Evolutionary conservation across 768 basidiomycete genomes (phyloP).

Genomic region (Lanmaoa rubissima): DNA sequence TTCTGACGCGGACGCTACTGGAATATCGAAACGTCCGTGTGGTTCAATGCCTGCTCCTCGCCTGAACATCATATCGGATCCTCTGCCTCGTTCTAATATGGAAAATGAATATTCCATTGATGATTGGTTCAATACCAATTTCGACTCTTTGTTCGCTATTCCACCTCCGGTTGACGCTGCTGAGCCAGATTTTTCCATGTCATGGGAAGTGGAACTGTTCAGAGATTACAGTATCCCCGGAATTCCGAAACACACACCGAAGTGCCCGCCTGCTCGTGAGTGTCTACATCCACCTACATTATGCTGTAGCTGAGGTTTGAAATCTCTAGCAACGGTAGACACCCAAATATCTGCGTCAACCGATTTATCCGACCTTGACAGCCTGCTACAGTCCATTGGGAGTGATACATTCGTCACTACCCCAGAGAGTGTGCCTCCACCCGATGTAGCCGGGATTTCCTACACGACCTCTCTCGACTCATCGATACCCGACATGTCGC

Average conservation of each 20-base stretch:
- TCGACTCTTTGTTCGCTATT: conserved; percentile 25
- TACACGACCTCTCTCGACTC: neutral
- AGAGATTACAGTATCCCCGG: conserved; percentile 23
- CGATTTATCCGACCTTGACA: conserved; percentile 6
- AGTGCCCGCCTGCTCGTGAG: conserved; percentile 2
- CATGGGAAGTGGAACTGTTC: conserved; percentile 37
- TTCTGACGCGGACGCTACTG: conserved; percentile 30
- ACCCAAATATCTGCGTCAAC: neutral
- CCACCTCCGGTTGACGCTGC: conserved; percentile 26
- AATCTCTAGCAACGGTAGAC: neutral
- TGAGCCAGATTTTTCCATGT: conserved; percentile 24
- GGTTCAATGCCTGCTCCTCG: conserved; percentile 14
- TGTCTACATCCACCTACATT: neutral
- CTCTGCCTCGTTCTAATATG: conserved; percentile 19
- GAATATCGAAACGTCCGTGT: conserved; percentile 30
- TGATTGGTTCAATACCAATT: conserved; percentile 36
- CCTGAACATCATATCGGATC: conserved; percentile 33
- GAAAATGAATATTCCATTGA: conserved; percentile 29
- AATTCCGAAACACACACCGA: neutral
- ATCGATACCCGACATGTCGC: neutral
- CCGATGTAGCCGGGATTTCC: neutral
- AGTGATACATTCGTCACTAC: neutral
- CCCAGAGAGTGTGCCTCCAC: neutral
- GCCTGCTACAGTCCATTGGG: conserved; percentile 7
- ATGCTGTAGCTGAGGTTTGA: neutral